A percentile compares a stretch with the other conserved stretches of the same genome.
These are phyloP conservation scores for Centella asiatica DNA, from an alignment of 129 eudicot species.

Conservation along the genomic window DNA sequence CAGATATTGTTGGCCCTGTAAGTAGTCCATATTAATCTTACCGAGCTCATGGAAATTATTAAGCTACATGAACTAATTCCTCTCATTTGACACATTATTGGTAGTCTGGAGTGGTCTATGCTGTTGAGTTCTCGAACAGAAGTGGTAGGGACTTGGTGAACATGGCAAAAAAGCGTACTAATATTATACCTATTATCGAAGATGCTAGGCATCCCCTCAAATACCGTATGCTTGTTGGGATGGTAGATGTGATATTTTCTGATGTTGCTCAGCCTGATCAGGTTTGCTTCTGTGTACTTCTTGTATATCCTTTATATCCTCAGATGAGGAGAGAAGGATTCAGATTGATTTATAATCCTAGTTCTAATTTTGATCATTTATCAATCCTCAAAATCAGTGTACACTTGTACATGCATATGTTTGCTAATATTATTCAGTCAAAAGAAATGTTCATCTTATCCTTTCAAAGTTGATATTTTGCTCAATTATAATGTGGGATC, in stretches of 20 bases:
- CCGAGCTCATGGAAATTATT: too few relatives aligned
- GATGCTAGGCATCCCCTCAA: slow-evolving; percentile 99
- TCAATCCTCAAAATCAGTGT: too few relatives aligned
- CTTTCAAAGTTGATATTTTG: too few relatives aligned
- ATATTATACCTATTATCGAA: slow-evolving; percentile 94
- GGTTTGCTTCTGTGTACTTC: slow-evolving; percentile 36
- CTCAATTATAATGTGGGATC: too few relatives aligned
- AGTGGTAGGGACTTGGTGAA: slow-evolving; percentile 96
- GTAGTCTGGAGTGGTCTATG: slow-evolving; percentile 86
- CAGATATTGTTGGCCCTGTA: slow-evolving; percentile 97
- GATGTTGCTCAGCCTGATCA: slow-evolving; percentile 99
- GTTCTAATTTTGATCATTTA: too few relatives aligned
- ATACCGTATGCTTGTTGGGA: slow-evolving; percentile 91
- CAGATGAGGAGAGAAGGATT: too few relatives aligned
- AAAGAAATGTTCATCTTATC: too few relatives aligned
- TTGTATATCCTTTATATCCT: too few relatives aligned
- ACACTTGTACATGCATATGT: too few relatives aligned
- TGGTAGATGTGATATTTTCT: slow-evolving; percentile 96
- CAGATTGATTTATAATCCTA: too few relatives aligned
- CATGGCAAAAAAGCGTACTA: slow-evolving; percentile 91
- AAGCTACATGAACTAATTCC: background rate
- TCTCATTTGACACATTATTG: background rate
- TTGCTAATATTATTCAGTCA: too few relatives aligned
- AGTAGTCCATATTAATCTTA: slow-evolving; percentile 13
- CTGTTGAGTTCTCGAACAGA: slow-evolving; percentile 92